Evolutionary conservation across 805 yeast species (phyloP), one percentile per base, ranked within the genome.

Genomic region (Yamadazyma scolyti): DNA sequence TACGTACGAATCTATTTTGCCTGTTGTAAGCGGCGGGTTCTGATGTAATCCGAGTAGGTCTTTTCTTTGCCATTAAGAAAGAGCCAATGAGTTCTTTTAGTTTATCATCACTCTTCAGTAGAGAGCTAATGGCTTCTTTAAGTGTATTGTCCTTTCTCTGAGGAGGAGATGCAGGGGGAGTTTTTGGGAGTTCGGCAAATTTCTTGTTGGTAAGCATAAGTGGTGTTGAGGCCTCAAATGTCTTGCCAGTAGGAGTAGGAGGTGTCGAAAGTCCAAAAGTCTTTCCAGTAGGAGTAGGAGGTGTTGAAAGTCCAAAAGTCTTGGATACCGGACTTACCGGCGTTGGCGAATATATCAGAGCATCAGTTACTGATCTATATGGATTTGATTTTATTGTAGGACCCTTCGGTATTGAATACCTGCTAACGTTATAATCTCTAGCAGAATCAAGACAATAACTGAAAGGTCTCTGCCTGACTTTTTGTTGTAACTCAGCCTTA

Each of bases 401-500:
- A 7, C 16, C 14, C 11, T 4, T 11, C 4, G 33, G 30, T 17
- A 20, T 16, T 6, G 27, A 17, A 25, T 27, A 34, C n/a, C 28
- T 30, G 2, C 40, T 33, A 19, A 29, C 26, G 9, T 33, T 31
- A 32, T 58, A 58, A 23, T 56, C 48, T 19, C 36, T 41, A 4
- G 47, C 44, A 6, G 39, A 23, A 30, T 57, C 65, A 14, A 58
- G 42, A 33, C 55, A 46, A 27, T 33, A 47, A 30, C 53, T 52
- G 34, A 46, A 51, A 2, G 61, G 61, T 20, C 52, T 35, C 36
- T 54, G 56, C 27, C 52, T 37, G 2, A 54, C 53, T 19, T 35
- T 27, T 7, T 36, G 32, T 25, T 41, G 43, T 27, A 54, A 23
- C 14, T 43, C 52, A 3, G 31, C 11, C 18, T 44, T 48, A 12